Percentiles rank a stretch among this genome's conserved stretches.
These are phyloP conservation scores for Daucus carota DNA, from an alignment of 129 eudicot genomes.

Conservation along the genomic window DNA sequence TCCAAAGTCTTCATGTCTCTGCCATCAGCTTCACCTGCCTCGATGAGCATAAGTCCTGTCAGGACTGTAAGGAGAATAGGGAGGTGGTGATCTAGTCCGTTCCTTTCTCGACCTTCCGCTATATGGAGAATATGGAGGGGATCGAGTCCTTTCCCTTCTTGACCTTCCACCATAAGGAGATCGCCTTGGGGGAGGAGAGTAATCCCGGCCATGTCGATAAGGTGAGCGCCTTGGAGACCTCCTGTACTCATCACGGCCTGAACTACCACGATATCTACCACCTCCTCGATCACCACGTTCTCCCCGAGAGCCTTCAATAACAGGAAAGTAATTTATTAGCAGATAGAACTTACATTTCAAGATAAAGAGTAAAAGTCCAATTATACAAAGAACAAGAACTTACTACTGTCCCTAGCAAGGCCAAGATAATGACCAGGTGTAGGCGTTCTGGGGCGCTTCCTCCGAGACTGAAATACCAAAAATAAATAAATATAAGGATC, in stretches of 20 bases:
- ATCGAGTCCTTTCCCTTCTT: slow-evolving; percentile 75
- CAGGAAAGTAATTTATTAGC: slow-evolving; percentile 6
- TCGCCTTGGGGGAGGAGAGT: slow-evolving; percentile 53
- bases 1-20: not conserved
- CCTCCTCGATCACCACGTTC: slow-evolving; percentile 28
- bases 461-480: slow-evolving; percentile 76
- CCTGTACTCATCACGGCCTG: slow-evolving; percentile 78
- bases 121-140: slow-evolving; percentile 62
- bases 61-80: slow-evolving; percentile 64
- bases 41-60: slow-evolving; percentile 72
- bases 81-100: slow-evolving; percentile 56
- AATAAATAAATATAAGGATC: slow-evolving; percentile 14
- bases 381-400: slow-evolving; percentile 1
- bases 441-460: slow-evolving; percentile 97
- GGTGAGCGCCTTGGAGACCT: slow-evolving; percentile 78
- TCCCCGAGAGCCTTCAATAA: slow-evolving; percentile 51
- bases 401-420: slow-evolving; percentile 63
- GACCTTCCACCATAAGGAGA: slow-evolving; percentile 83
- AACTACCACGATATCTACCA: slow-evolving; percentile 65
- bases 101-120: slow-evolving; percentile 90
- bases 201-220: slow-evolving; percentile 65
- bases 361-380: not conserved
- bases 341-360: not conserved
- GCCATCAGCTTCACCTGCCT: slow-evolving; percentile 25
- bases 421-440: slow-evolving; percentile 99